Conservation (phyloP, 208 protist genomes). For the Crithidia brevicula region DNA sequence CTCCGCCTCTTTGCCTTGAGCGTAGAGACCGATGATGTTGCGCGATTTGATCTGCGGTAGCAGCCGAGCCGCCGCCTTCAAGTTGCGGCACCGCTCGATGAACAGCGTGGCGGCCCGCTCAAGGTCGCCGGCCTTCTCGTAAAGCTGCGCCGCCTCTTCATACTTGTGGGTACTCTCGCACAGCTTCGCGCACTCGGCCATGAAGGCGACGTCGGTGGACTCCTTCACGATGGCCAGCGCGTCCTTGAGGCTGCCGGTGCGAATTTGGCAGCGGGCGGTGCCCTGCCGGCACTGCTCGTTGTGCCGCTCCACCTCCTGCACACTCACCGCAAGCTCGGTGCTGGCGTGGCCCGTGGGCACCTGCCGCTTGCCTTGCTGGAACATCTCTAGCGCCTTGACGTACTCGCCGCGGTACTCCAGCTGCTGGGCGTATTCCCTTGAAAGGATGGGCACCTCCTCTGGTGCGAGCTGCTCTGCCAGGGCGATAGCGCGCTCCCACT, state of each 20-base stretch:
- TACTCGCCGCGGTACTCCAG: constrained; percentile 96
- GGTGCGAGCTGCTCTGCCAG: constrained; percentile 94
- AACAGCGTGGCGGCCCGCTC: constrained; percentile 95
- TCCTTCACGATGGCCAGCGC: constrained; percentile 87
- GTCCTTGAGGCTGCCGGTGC: constrained; percentile 82
- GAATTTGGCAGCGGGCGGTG: constrained; percentile 88
- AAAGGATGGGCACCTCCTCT: constrained; percentile 91
- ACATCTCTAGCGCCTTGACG: constrained; percentile 90
- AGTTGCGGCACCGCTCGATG: constrained; percentile 93
- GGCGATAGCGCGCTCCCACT: constrained; percentile 95
- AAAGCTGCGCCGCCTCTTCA: constrained; percentile 95
- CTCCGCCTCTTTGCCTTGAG: constrained; percentile 87
- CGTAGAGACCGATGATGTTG: constrained; percentile 95
- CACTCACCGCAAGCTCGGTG: constrained; percentile 73
- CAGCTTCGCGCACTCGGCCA: constrained; percentile 93
- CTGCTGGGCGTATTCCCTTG: constrained; percentile 95
- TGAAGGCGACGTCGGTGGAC: constrained; percentile 66
- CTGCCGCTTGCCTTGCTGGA: constrained; percentile 60
- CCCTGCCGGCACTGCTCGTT: constrained; percentile 88
- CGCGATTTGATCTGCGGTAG: constrained; percentile 92
- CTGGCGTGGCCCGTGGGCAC: constrained; percentile 80
- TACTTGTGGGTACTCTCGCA: constrained; percentile 93
- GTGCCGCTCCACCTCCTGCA: constrained; percentile 77
- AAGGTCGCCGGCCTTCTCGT: constrained; percentile 91
- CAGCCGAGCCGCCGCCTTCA: constrained; percentile 86